Percentiles rank a stretch among this genome's conserved stretches.
phyloP scores from a whole-genome alignment of 2,329 filamentous ascomycete species.

The Sporothrix sp. region DNA sequence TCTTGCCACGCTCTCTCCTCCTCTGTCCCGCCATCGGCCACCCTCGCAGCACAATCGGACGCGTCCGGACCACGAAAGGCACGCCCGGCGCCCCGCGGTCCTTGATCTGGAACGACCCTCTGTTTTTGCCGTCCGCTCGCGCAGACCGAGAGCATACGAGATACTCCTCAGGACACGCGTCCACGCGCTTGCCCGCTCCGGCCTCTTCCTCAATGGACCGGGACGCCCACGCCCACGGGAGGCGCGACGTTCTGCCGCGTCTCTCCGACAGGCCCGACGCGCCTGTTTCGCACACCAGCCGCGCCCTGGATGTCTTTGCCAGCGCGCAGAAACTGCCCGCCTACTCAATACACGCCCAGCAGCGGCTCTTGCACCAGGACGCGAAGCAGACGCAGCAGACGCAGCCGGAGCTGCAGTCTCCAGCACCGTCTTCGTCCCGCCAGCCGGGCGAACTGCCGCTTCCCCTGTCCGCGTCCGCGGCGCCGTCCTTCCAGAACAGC shows the following conservation, averaged over 20 bases:
- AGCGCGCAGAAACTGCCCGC: conserved; percentile 11
- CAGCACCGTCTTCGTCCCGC: conserved; percentile 8
- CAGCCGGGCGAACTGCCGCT: conserved; percentile 1
- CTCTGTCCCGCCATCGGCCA: not conserved
- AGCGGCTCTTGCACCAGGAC: conserved; percentile 7
- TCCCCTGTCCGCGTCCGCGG: not conserved
- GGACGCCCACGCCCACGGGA: conserved; percentile 10
- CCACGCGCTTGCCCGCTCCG: too few relatives aligned
- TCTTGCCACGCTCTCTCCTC: not conserved
- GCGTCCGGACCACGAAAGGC: not conserved
- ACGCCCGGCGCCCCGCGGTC: too few relatives aligned
- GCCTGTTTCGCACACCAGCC: conserved; percentile 15
- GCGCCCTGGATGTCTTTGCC: conserved; percentile 11
- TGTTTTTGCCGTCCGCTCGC: conserved; percentile 1
- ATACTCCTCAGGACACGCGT: too few relatives aligned
- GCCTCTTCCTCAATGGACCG: conserved; percentile 20
- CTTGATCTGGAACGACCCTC: too few relatives aligned
- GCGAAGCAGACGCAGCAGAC: conserved; percentile 10
- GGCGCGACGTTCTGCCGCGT: conserved; percentile 15
- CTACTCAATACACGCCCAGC: conserved; percentile 5
- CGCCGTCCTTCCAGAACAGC: conserved; percentile 12
- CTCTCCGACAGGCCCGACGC: conserved; percentile 18
- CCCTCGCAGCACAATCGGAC: not conserved
- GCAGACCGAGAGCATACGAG: not conserved
- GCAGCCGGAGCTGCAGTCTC: conserved; percentile 12